Conservation (phyloP, 2,329 filamentous ascomycete genomes). For the Gnomoniopsis smithogilvyi region DNA sequence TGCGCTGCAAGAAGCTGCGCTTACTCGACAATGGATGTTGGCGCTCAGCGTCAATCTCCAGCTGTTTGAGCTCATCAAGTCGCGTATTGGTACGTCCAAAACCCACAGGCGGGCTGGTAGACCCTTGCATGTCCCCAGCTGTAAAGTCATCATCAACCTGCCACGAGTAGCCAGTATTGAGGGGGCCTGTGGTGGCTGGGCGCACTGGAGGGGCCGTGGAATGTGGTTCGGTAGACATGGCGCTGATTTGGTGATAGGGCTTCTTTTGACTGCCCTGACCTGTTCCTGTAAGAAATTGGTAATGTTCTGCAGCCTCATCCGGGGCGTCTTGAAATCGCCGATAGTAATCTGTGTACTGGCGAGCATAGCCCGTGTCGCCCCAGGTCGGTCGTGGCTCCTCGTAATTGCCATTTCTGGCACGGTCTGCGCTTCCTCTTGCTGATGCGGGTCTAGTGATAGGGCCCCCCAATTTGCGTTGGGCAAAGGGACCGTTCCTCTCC, state of each 20-base stretch:
- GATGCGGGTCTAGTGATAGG: conserved; percentile 33
- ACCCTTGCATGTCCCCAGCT: conserved; percentile 51
- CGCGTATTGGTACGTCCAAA: conserved; percentile 33
- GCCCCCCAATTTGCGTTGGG: conserved; percentile 31
- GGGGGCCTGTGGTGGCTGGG: conserved; percentile 21
- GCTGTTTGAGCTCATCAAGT: conserved; percentile 32
- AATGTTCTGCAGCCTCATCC: conserved; percentile 6
- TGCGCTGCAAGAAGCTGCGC: conserved; percentile 8
- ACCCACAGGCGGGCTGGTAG: conserved; percentile 52
- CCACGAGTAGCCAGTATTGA: conserved; percentile 52
- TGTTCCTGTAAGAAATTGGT: not conserved
- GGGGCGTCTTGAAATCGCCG: not conserved
- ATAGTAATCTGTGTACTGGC: not conserved
- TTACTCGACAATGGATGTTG: not conserved
- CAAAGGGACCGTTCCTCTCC: conserved; percentile 31
- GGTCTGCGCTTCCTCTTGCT: conserved; percentile 26
- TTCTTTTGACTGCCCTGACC: conserved; percentile 2
- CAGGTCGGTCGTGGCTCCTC: conserved; percentile 22
- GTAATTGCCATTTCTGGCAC: conserved; percentile 28
- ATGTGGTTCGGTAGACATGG: conserved; percentile 1
- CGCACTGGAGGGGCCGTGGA: conserved; percentile 19
- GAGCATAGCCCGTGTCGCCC: conserved; percentile 13
- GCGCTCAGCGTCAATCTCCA: conserved; percentile 31
- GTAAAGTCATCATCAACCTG: conserved; percentile 57
- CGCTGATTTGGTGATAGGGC: not conserved